Evolutionary conservation across 2,329 filamentous ascomycete species (phyloP).

Genomic region (Hypoxylon sp.): DNA sequence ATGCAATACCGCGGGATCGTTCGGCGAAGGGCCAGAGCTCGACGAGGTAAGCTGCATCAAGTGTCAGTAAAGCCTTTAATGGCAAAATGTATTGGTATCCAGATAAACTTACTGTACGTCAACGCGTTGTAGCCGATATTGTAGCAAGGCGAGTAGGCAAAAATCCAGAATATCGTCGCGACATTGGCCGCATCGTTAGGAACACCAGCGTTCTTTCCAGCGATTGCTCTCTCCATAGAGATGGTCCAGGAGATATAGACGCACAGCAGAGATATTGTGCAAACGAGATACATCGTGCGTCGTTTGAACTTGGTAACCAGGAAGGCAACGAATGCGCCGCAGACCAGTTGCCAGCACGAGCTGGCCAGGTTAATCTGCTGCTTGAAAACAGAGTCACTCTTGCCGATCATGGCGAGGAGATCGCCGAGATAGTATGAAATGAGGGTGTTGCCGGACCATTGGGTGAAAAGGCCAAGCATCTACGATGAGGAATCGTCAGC

Average conservation of each 20-base stretch:
- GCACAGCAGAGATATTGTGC: slow-evolving; percentile 56
- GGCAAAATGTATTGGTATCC: background rate
- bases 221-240: slow-evolving; percentile 56
- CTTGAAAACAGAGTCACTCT: slow-evolving; percentile 56
- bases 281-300: slow-evolving; percentile 55
- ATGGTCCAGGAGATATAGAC: slow-evolving; percentile 66
- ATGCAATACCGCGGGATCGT: slow-evolving; percentile 68
- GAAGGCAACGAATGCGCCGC: slow-evolving; percentile 56
- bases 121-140: slow-evolving; percentile 76
- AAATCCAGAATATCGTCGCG: slow-evolving; percentile 67
- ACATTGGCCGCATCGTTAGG: slow-evolving; percentile 46
- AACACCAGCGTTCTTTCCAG: slow-evolving; percentile 46
- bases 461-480: slow-evolving; percentile 40
- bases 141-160: slow-evolving; percentile 69
- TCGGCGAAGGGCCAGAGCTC: slow-evolving; percentile 69
- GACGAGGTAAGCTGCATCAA: slow-evolving; percentile 61
- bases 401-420: slow-evolving; percentile 60
- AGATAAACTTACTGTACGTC: slow-evolving; percentile 67
- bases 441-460: slow-evolving; percentile 55
- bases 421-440: slow-evolving; percentile 58
- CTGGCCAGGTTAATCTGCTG: slow-evolving; percentile 60
- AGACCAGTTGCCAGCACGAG: slow-evolving; percentile 59
- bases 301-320: slow-evolving; percentile 55
- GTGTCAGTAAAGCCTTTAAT: slow-evolving; percentile 8
- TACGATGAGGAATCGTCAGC: slow-evolving; percentile 8